Conservation (phyloP, 2,329 filamentous ascomycete species). For the Torrubiella hemipterigena region DNA sequence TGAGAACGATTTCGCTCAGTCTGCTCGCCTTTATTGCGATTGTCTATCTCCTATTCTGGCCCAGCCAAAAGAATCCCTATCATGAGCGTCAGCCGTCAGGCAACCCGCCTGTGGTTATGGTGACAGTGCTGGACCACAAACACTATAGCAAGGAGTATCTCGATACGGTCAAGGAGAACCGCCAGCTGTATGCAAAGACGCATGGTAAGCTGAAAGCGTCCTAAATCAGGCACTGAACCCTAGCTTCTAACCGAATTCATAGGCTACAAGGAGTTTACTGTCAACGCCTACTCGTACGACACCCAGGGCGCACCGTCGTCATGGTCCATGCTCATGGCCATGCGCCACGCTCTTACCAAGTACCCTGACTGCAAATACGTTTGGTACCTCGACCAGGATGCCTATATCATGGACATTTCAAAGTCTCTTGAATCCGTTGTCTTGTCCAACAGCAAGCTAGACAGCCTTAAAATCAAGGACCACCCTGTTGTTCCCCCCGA, state of each 20-base stretch:
- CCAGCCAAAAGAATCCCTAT: constrained; percentile 16
- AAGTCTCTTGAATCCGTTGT: constrained; percentile 60
- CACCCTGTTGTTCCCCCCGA: constrained; percentile 83
- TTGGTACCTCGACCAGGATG: constrained; percentile 77
- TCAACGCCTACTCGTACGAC: constrained; percentile 64
- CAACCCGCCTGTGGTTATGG: constrained; percentile 57
- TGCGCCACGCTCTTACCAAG: constrained; percentile 77
- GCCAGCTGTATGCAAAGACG: constrained; percentile 69
- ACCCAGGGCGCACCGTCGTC: constrained; percentile 45
- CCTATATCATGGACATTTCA: constrained; percentile 77
- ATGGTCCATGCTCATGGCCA: constrained; percentile 72
- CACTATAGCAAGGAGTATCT: constrained; percentile 54
- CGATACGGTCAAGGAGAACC: constrained; percentile 66
- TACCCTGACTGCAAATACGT: constrained; percentile 69
- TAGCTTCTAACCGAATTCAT: background rate
- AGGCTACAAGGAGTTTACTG: constrained; percentile 84
- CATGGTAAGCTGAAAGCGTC: constrained; percentile 53
- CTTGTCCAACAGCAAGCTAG: constrained; percentile 53
- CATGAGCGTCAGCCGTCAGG: constrained; percentile 34
- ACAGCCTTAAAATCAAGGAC: constrained; percentile 73
- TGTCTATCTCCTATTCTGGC: constrained; percentile 45
- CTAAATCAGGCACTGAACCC: background rate
- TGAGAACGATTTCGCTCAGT: constrained; percentile 45
- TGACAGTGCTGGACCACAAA: constrained; percentile 69
- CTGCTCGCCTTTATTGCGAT: constrained; percentile 42